phyloP scores from a whole-genome alignment of 2,329 filamentous ascomycete species.

The Berkeleyomyces basicola region DNA sequence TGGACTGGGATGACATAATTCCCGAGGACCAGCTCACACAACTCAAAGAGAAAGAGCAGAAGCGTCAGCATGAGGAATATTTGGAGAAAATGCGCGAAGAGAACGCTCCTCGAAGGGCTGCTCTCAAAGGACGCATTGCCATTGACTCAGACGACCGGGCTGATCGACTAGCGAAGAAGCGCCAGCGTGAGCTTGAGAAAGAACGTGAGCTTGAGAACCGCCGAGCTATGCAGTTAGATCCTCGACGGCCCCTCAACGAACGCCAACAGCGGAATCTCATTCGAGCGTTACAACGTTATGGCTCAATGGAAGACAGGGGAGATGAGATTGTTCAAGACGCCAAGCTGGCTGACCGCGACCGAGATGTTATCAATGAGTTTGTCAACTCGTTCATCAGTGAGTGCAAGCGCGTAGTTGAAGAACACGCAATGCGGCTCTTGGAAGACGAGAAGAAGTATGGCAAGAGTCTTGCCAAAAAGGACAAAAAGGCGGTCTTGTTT shows the following conservation, averaged over 20 bases:
- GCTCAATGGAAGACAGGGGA: slow-evolving; percentile 72
- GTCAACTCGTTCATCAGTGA: slow-evolving; percentile 55
- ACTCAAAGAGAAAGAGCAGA: slow-evolving; percentile 78
- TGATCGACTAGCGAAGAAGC: slow-evolving; percentile 48
- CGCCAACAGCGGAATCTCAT: slow-evolving; percentile 90
- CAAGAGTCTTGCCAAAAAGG: slow-evolving; percentile 83
- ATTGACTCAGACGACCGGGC: slow-evolving; percentile 47
- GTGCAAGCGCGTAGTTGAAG: slow-evolving; percentile 42
- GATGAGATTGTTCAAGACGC: slow-evolving; percentile 81
- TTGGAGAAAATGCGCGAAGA: slow-evolving; percentile 69
- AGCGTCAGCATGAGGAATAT: slow-evolving; percentile 67
- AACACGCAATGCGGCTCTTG: slow-evolving; percentile 54
- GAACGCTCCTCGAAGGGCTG: slow-evolving; percentile 63
- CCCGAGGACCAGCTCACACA: slow-evolving; percentile 80
- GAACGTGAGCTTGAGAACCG: slow-evolving; percentile 61
- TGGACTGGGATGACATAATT: slow-evolving; percentile 98
- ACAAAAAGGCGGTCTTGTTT: slow-evolving; percentile 91
- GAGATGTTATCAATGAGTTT: slow-evolving; percentile 58
- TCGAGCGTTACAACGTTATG: slow-evolving; percentile 77
- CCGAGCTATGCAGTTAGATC: slow-evolving; percentile 59
- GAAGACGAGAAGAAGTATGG: slow-evolving; percentile 69
- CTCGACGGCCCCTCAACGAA: slow-evolving; percentile 74
- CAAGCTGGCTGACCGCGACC: slow-evolving; percentile 66
- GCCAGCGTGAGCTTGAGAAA: slow-evolving; percentile 47
- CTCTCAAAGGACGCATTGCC: slow-evolving; percentile 38